Evolutionary conservation across 345 rosid genomes (phyloP), one percentile per base, ranked within the genome.

Genomic region (Boechera retrofracta): DNA sequence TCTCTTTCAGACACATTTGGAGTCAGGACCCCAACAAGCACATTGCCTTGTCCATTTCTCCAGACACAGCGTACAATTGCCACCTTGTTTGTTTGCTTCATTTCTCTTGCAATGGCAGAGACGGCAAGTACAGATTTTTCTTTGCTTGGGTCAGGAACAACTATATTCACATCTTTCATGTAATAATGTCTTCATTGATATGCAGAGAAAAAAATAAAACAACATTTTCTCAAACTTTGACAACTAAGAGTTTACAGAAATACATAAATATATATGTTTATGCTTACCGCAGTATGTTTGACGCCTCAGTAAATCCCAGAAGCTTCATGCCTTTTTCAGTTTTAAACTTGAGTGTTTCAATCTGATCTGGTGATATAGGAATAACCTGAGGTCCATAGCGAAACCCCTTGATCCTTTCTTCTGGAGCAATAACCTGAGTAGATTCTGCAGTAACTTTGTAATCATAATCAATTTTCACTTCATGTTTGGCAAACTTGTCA

Each of bases 351-450:
- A 88, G 85, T 49, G 92, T 65, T 75, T 87, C 98, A 89, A 81
- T 83, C 65, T 87, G 85, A 78, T 83, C 93, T 71, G 87, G 72
- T 74, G 98, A 86, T 71, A 95, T 80, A 59, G 99, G 98, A 79
- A 95, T 80, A n/a, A 95, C 93, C 71, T 92, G 99, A 71, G 93
- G 97, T 58, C 99, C 99, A 81, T 91, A 95, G 49, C 87, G 89
- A 74, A 86, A 93, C 66, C 98, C 99, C 79, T 89, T 95, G 78
- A 91, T 89, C 83, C 98, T 86, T 84, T 93, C 98, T 49, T 92
- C 94, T 10, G 94, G 97, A n/a, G 98, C 94, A 31, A 95, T 77
- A 69, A 75, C 84, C 76, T 84, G 82, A 71, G 77, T 76, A 62
- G 88, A 72, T 71, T 85, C 91, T 71, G 82, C 89, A 59, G 79